phyloP scores from a whole-genome alignment of 1,139 yeast genomes.

The Spathaspora sp. region DNA sequence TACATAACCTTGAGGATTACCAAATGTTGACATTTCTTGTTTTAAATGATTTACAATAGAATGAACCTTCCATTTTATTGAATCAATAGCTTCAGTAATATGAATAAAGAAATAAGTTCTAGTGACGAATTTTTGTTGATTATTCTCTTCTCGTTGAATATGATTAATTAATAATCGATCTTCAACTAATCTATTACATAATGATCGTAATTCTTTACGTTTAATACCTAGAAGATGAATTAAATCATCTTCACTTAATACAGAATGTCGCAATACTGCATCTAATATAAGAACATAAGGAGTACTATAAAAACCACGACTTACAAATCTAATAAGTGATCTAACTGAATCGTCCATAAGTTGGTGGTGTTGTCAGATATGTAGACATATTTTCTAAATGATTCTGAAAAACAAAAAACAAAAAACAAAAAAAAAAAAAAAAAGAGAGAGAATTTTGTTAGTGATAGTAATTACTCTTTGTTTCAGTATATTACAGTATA shows the following conservation, averaged over 20 bases:
- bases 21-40: constrained; percentile 76
- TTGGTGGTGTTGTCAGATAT: too few species aligned
- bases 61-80: constrained; percentile 96
- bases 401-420: too few species aligned
- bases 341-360: constrained; percentile 45
- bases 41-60: constrained; percentile 75
- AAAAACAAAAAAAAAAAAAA: too few species aligned
- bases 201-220: constrained; percentile 80
- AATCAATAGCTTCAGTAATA: constrained; percentile 89
- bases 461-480: not conserved
- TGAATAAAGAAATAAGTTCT: constrained; percentile 86
- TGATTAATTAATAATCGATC: constrained; percentile 72
- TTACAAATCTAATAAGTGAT: constrained; percentile 56
- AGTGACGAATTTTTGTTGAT: constrained; percentile 64
- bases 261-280: constrained; percentile 87
- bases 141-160: constrained; percentile 80
- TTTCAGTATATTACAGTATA: not conserved
- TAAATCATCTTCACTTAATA: constrained; percentile 91
- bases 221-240: constrained; percentile 78
- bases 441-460: too few species aligned
- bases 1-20: constrained; percentile 90
- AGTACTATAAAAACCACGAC: constrained; percentile 83
- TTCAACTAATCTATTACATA: constrained; percentile 78
- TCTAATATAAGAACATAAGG: constrained; percentile 85
- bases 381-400: too few species aligned